phyloP scores from a whole-genome alignment of 257 asterid species.

The Ilex asprella region DNA sequence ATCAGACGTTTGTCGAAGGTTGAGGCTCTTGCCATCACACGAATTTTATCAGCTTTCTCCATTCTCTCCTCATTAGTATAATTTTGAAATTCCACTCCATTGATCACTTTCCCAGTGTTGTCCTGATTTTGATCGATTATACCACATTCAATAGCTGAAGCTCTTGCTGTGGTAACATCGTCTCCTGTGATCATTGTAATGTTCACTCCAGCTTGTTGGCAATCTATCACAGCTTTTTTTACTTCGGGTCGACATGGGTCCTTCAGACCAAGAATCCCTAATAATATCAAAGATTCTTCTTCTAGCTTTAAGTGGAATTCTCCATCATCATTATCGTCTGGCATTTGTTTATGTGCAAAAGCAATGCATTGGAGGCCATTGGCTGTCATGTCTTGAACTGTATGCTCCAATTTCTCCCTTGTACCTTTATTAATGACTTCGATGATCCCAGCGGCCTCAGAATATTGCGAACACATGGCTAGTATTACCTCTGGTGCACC shows the following conservation, averaged over 20 bases:
- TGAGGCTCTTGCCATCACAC: slow-evolving; percentile 64
- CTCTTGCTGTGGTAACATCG: slow-evolving; percentile 51
- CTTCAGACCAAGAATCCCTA: slow-evolving; percentile 51
- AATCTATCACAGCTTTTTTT: slow-evolving; percentile 38
- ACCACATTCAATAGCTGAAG: slow-evolving; percentile 62
- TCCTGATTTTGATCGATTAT: slow-evolving; percentile 29
- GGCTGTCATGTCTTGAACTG: slow-evolving; percentile 44
- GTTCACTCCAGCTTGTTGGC: slow-evolving; percentile 46
- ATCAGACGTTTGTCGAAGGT: slow-evolving; percentile 44
- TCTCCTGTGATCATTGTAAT: slow-evolving; percentile 63
- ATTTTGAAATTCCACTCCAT: slow-evolving; percentile 43
- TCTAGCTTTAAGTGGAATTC: slow-evolving; percentile 8
- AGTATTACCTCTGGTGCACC: slow-evolving; percentile 61
- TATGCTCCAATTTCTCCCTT: slow-evolving; percentile 23
- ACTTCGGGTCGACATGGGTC: slow-evolving; percentile 53
- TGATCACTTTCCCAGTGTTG: slow-evolving; percentile 31
- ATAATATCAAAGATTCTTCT: slow-evolving; percentile 31
- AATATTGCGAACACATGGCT: slow-evolving; percentile 38
- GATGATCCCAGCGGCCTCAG: slow-evolving; percentile 22
- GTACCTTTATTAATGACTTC: slow-evolving; percentile 19
- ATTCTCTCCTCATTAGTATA: slow-evolving; percentile 31
- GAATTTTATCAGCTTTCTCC: slow-evolving; percentile 28
- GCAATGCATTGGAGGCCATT: slow-evolving; percentile 53
- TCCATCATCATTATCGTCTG: slow-evolving; percentile 13
- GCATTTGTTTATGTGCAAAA: slow-evolving; percentile 33